Evolutionary conservation across 495 filamentous ascomycete genomes (phyloP).

Genomic region (Sordaria brevicollis): DNA sequence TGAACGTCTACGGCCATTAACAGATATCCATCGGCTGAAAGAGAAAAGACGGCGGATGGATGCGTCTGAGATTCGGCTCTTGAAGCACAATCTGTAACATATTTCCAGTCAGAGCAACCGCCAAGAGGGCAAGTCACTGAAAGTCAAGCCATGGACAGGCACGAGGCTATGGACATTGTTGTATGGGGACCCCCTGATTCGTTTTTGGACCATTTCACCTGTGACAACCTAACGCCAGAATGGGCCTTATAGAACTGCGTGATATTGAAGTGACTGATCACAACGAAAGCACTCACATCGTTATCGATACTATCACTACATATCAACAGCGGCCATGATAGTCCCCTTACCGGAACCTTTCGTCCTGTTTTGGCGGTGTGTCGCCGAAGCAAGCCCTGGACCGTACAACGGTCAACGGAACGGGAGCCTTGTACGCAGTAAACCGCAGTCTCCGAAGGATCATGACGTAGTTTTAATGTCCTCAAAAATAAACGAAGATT

Average conservation of each 20-base stretch:
- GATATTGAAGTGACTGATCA: background rate
- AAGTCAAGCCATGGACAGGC: background rate
- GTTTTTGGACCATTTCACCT: background rate
- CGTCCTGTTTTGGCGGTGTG: background rate
- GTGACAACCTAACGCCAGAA: background rate
- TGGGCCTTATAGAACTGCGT: background rate
- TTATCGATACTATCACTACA: background rate
- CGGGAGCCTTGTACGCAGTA: background rate
- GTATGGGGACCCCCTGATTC: background rate
- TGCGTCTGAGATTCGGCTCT: background rate
- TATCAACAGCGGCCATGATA: background rate
- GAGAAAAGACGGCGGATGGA: background rate
- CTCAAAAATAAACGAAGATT: background rate
- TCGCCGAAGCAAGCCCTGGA: background rate
- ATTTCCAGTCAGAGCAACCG: background rate
- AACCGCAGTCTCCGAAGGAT: background rate
- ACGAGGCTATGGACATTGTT: background rate
- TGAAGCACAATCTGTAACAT: background rate
- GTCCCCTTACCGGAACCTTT: background rate
- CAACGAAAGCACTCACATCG: background rate
- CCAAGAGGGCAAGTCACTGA: background rate
- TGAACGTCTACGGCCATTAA: background rate
- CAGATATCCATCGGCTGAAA: background rate
- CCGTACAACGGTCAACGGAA: background rate
- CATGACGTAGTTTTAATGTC: background rate